Base-by-base conservation (phyloP, 2,329 filamentous ascomycete genomes). In the Neofusicoccum cordaticola region DNA sequence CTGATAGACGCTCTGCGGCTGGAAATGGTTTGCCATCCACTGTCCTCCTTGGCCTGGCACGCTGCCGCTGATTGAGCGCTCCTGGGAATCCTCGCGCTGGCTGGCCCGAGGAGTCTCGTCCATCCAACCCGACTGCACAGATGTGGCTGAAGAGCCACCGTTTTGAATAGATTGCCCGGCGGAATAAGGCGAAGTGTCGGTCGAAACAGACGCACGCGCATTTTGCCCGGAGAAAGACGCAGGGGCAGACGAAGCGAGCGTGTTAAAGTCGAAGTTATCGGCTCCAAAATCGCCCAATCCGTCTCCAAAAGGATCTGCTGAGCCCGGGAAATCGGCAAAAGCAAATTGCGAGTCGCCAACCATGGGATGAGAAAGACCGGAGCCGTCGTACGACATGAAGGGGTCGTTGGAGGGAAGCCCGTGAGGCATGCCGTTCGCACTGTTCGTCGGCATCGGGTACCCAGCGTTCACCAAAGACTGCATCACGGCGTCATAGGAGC, bases 111-210 rank as follows among this genome's bases (percentile, higher is more conserved):
- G 11, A 7, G 50, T 22, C 8, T 77, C 71, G 22, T 75, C 74
- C 42, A 73, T 76, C 75, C 74, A 77, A 12, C 72, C 73, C 1
- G 75, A 73, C 57, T 77, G 77, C 39, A 75, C 68, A 17, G 75
- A 77, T 19, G 75, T 69, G 9, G 77, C 73, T 1, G 76, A 75
- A 15, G 72, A 69, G 19, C 72, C 69, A 45, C 70, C 74, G 1
- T 72, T 73, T 31, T 68, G 66, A 15, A 68, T 70, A 2, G 73
- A 73, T 17, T 73, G 74, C 4, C 71, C 67, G 41, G 73, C 72
- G 4, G 75, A 76, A 68, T 72, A 77, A 0, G 76, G 75, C 2
- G 75, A 78, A 4, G 71, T 70, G 34, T 73, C 74, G 1, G 73
- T 71, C 4, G 76, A 77, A 12, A 72, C 60, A 8, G 73, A 72